Evolutionary conservation across 1,284 basidiomycete genomes (phyloP).

Genomic region (Hemileia vastatrix): DNA sequence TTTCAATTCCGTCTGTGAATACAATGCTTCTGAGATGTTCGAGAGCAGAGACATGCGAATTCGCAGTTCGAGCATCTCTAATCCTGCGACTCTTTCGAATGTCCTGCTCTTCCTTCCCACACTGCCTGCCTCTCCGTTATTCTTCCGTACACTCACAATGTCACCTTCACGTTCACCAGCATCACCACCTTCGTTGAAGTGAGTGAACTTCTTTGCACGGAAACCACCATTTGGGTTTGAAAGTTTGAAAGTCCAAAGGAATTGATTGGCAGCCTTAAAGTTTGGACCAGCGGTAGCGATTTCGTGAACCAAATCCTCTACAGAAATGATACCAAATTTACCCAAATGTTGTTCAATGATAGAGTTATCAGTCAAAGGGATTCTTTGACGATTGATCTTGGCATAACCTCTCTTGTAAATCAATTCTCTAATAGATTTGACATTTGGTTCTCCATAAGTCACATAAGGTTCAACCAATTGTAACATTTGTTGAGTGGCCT

Average conservation of each 20-base stretch:
- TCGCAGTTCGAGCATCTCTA: too few species aligned
- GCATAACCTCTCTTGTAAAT: slow-evolving; percentile 99
- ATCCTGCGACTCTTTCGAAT: too few species aligned
- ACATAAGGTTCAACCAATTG: slow-evolving; percentile 94
- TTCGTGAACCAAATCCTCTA: slow-evolving; percentile 97
- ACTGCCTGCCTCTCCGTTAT: too few species aligned
- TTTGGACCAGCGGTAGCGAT: slow-evolving; percentile 90
- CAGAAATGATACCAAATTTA: slow-evolving; percentile 90
- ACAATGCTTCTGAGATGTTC: too few species aligned
- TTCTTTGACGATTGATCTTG: slow-evolving; percentile 94
- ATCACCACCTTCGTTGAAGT: slow-evolving; percentile 56
- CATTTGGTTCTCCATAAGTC: slow-evolving; percentile 59
- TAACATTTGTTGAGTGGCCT: slow-evolving; percentile 94
- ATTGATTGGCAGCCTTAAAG: slow-evolving; percentile 81
- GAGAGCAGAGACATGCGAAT: too few species aligned
- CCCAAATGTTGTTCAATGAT: slow-evolving; percentile 86
- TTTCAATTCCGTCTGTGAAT: too few species aligned
- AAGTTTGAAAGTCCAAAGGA: slow-evolving; percentile 99
- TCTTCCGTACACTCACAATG: slow-evolving; percentile 16
- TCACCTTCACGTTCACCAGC: slow-evolving; percentile 34
- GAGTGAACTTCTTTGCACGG: slow-evolving; percentile 90
- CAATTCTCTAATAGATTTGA: slow-evolving; percentile 79
- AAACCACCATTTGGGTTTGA: slow-evolving; percentile 98
- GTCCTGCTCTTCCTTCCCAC: too few species aligned
- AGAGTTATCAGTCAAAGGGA: slow-evolving; percentile 86